phyloP scores from a whole-genome alignment of 768 basidiomycete species.

The Lactifluus volemus region DNA sequence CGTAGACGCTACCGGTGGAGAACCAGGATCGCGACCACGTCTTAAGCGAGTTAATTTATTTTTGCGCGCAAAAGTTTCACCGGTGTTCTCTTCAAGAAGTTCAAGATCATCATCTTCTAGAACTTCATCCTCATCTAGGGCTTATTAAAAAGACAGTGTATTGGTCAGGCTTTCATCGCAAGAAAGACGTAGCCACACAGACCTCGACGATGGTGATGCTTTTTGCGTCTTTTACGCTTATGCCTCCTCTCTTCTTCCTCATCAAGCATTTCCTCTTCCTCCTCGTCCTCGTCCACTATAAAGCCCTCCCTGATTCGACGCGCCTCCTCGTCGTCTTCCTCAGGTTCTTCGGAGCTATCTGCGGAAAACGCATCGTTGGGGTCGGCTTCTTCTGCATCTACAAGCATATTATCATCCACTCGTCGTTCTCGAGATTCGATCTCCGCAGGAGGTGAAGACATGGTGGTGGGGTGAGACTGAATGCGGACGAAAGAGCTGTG shows the following conservation, averaged over 20 bases:
- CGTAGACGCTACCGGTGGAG: slow-evolving; percentile 53
- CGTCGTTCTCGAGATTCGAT: slow-evolving; percentile 29
- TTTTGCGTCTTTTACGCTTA: slow-evolving; percentile 59
- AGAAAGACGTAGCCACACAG: slow-evolving; percentile 27
- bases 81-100: slow-evolving; percentile 76
- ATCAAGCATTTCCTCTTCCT: slow-evolving; percentile 66
- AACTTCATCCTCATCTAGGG: slow-evolving; percentile 47
- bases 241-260: slow-evolving; percentile 46
- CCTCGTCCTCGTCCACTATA: slow-evolving; percentile 86
- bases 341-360: slow-evolving; percentile 84
- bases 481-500: neutral
- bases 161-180: slow-evolving; percentile 3
- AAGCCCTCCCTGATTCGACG: slow-evolving; percentile 77
- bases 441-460: slow-evolving; percentile 44
- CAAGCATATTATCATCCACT: slow-evolving; percentile 53
- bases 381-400: slow-evolving; percentile 36
- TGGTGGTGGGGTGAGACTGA: slow-evolving; percentile 27
- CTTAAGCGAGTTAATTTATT: slow-evolving; percentile 68
- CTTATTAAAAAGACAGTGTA: slow-evolving; percentile 4
- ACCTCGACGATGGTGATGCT: slow-evolving; percentile 52
- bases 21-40: slow-evolving; percentile 64
- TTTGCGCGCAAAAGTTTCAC: slow-evolving; percentile 53
- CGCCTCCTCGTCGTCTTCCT: slow-evolving; percentile 87
- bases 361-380: slow-evolving; percentile 53
- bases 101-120: slow-evolving; percentile 89